Conservation (phyloP, 176 grass and related monocot species). For the Hyparrhenia diplandra region DNA sequence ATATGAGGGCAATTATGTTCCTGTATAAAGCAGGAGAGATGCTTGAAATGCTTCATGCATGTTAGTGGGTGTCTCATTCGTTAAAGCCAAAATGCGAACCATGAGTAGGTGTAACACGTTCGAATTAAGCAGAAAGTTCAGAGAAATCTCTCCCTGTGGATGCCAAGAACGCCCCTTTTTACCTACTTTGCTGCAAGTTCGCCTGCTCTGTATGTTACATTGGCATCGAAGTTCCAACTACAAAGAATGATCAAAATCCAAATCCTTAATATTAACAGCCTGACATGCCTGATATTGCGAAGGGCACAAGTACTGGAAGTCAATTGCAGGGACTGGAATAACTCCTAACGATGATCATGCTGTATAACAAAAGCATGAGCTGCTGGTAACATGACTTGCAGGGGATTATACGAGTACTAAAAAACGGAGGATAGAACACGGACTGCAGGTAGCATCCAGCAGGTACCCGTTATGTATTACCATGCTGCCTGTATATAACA, state of each 20-base stretch:
- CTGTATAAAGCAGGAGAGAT: slow-evolving; percentile 7
- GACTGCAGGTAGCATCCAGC: not conserved
- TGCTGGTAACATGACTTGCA: not conserved
- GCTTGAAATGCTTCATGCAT: slow-evolving; percentile 8
- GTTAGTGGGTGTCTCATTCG: not conserved
- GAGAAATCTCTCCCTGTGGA: not conserved
- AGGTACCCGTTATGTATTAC: not conserved
- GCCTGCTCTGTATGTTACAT: not conserved
- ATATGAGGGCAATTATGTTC: slow-evolving; percentile 2
- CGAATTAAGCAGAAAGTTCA: too few relatives aligned
- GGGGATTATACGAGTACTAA: not conserved
- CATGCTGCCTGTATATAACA: slow-evolving; percentile 9
- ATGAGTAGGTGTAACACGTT: not conserved
- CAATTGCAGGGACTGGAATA: not conserved
- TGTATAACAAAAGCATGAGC: not conserved
- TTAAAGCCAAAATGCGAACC: not conserved
- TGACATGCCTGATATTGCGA: not conserved
- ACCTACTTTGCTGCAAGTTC: not conserved
- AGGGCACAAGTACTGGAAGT: not conserved
- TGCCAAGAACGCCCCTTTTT: not conserved
- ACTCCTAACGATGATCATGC: not conserved
- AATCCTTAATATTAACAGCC: not conserved
- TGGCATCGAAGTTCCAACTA: not conserved
- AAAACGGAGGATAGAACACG: not conserved
- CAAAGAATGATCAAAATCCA: not conserved